Conservation (phyloP, 192 early-diverging fungal genomes). For the Rhizoclosmatium globosum region DNA sequence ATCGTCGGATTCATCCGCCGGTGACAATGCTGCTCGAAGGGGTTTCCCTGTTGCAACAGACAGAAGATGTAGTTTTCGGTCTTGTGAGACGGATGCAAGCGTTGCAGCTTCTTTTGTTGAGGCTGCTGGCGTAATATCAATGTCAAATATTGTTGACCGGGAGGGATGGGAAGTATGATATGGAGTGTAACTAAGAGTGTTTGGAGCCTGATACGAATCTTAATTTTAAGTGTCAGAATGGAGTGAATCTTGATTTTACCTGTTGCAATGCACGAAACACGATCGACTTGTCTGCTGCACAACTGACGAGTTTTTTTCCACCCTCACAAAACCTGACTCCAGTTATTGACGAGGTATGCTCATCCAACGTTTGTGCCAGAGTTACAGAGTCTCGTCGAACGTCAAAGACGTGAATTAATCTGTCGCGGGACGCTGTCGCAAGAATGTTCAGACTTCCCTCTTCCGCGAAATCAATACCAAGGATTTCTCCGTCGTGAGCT, state of each 20-base stretch:
- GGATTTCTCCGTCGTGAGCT: constrained; percentile 81
- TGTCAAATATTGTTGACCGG: constrained; percentile 77
- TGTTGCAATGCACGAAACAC: constrained; percentile 67
- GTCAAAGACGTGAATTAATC: constrained; percentile 82
- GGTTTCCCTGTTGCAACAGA: constrained; percentile 72
- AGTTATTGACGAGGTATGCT: constrained; percentile 86
- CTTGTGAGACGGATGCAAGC: constrained; percentile 72
- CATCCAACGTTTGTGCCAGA: constrained; percentile 80
- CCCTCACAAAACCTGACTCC: constrained; percentile 70
- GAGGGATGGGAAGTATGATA: constrained; percentile 61
- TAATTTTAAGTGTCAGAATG: neutral
- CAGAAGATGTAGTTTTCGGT: constrained; percentile 71
- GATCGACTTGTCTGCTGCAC: constrained; percentile 83
- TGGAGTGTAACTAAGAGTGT: constrained; percentile 3
- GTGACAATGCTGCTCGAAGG: constrained; percentile 60
- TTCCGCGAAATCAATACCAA: constrained; percentile 75
- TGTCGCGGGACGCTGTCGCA: constrained; percentile 79
- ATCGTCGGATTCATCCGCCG: constrained; percentile 49
- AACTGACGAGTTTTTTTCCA: constrained; percentile 76
- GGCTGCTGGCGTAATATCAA: constrained; percentile 64
- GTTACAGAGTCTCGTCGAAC: constrained; percentile 54
- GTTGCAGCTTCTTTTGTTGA: constrained; percentile 62
- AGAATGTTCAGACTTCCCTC: constrained; percentile 50
- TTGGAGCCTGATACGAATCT: neutral
- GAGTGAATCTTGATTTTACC: constrained; percentile 4